Base-by-base conservation (phyloP, 1,139 yeast species). In the Zygoascus hellenicus region DNA sequence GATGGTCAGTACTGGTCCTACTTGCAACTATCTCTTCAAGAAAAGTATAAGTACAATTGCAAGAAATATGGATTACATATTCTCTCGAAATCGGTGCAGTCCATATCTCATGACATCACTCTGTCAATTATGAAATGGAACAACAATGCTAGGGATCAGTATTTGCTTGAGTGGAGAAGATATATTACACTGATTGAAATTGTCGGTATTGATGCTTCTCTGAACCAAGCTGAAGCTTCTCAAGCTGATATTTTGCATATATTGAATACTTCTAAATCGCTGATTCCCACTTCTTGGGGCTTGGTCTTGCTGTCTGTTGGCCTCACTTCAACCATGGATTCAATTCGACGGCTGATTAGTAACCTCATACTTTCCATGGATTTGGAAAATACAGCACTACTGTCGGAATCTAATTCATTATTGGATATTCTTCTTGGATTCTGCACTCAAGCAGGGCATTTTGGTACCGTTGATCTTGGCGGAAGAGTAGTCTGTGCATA, bases 201-300 rank as follows among this genome's bases (percentile, higher is more conserved):
- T 43, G 68, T 87, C 36, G 94, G 89, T 1, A 75, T 89, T 42
- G 97, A 89, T 61, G 82, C 96, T 0, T 85, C 96, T 0, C 68
- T 86, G 57, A 90, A 89, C 58, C 97, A 89, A 64, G 81, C 92
- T 0, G 82, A 82, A 55, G 96, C 89, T 10, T 94, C 95, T 0
- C 66, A 77, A 1, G 66, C 67, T 6, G 96, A 87, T 58, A 75
- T 89, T 37, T 64, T 80, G 4, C 68, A 67, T 1, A 64, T 87
- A 19, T 71, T 87, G 37, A 69, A 81, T 0, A 75, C 78, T 1
- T 55, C 61, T 1, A 74, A 80, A 0, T 64, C 74, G 15, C 71
- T 83, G 34, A 76, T 80, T 48, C 81, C 90, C 0, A 70, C 77
- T 0, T 62, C 72, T 6, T 89, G 96, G 95, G 83, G 86, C 0